Percentiles rank a stretch among this genome's conserved stretches.
Conservation (phyloP, 352 stramenopile species). For the Globisporangium mamillatum region DNA sequence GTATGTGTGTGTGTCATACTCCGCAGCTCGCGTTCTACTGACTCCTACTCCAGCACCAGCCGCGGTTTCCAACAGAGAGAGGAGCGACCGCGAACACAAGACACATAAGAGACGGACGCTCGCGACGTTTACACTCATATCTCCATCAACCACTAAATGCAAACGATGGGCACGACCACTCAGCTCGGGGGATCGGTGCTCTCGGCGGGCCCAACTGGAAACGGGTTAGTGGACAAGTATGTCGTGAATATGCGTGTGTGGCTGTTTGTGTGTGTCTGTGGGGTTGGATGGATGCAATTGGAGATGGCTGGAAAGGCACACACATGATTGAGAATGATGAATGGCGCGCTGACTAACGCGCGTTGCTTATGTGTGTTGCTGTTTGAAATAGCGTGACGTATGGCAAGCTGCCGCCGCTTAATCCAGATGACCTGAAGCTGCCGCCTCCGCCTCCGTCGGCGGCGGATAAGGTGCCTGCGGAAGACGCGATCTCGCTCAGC, state of each 20-base stretch:
- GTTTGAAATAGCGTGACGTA: constrained; percentile 45
- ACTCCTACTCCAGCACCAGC: not conserved
- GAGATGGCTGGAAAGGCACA: not conserved
- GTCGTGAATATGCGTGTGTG: constrained; percentile 3
- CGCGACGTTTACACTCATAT: constrained; percentile 1
- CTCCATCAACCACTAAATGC: constrained; percentile 11
- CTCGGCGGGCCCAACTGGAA: constrained; percentile 54
- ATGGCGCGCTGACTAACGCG: not conserved
- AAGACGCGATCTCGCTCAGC: constrained; percentile 71
- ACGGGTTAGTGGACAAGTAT: constrained; percentile 51
- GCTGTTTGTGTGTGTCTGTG: not conserved
- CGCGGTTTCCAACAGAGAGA: not conserved
- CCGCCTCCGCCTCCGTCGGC: constrained; percentile 71
- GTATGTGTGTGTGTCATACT: not conserved
- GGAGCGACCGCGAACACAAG: not conserved
- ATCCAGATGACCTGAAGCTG: constrained; percentile 84
- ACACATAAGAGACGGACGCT: not conserved
- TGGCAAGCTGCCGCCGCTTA: constrained; percentile 77
- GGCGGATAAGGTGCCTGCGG: constrained; percentile 62
- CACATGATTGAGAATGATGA: not conserved
- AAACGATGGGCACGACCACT: constrained; percentile 30
- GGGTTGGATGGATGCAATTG: constrained; percentile 3
- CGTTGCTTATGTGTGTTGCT: constrained; percentile 6
- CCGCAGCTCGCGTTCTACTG: not conserved
- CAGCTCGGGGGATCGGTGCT: constrained; percentile 59